phyloP scores from a whole-genome alignment of 2,329 filamentous ascomycete species.

The Phialophora verrucosa region DNA sequence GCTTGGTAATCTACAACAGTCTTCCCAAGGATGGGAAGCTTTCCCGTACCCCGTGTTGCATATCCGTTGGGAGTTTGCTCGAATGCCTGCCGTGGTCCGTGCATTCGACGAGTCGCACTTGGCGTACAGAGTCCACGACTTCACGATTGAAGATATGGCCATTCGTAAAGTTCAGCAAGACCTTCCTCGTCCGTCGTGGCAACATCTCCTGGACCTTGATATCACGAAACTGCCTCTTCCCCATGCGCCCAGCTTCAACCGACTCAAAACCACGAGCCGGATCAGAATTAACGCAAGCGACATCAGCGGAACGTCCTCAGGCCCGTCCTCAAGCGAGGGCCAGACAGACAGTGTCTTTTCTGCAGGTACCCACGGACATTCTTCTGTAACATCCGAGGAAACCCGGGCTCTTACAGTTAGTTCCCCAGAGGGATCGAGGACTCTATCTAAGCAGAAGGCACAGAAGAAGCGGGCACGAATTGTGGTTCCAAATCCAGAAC shows the following conservation, averaged over 20 bases:
- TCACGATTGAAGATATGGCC: slow-evolving; percentile 60
- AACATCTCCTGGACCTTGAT: slow-evolving; percentile 54
- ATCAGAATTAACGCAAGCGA: slow-evolving; percentile 17
- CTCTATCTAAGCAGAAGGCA: background rate
- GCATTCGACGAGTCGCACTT: slow-evolving; percentile 40
- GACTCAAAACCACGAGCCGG: slow-evolving; percentile 19
- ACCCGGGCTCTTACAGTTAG: slow-evolving; percentile 11
- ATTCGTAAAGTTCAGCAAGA: slow-evolving; percentile 56
- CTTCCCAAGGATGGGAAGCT: slow-evolving; percentile 37
- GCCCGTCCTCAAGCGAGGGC: slow-evolving; percentile 42
- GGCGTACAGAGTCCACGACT: slow-evolving; percentile 57
- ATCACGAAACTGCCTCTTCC: slow-evolving; percentile 58
- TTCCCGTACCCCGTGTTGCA: slow-evolving; percentile 61
- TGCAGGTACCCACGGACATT: slow-evolving; percentile 34
- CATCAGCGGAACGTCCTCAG: slow-evolving; percentile 37
- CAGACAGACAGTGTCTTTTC: slow-evolving; percentile 40
- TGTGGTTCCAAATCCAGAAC: slow-evolving; percentile 36
- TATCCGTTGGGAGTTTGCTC: slow-evolving; percentile 55
- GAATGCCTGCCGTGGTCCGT: slow-evolving; percentile 21
- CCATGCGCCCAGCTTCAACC: slow-evolving; percentile 12
- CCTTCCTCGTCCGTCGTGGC: slow-evolving; percentile 57
- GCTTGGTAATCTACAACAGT: slow-evolving; percentile 36
- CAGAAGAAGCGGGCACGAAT: slow-evolving; percentile 36
- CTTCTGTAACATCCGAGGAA: slow-evolving; percentile 42
- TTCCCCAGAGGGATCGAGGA: slow-evolving; percentile 6